A percentile compares a stretch with the other conserved stretches of the same genome.
These are phyloP conservation scores for Citrus reticulata DNA, from an alignment of 345 rosid species.

Conservation along the genomic window DNA sequence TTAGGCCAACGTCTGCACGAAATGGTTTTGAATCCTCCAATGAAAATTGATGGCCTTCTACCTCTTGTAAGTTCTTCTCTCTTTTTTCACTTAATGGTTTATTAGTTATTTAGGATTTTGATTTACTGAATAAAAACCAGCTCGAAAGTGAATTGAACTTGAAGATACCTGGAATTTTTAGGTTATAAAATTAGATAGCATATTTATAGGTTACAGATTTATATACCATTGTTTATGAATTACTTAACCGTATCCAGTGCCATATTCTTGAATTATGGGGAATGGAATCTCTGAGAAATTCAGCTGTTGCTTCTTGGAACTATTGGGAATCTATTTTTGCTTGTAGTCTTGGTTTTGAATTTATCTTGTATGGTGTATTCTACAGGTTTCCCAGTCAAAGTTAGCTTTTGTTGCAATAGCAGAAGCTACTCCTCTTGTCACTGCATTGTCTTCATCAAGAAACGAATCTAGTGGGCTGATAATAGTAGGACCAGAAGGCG, in stretches of 20 bases:
- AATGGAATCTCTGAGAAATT: neutral
- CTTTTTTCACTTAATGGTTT: neutral
- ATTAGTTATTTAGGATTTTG: conserved; percentile 1
- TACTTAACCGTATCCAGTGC: neutral
- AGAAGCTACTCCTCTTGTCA: conserved; percentile 71
- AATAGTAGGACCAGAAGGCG: conserved; percentile 89
- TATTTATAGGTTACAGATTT: too few species aligned
- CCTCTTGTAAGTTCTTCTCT: conserved; percentile 49
- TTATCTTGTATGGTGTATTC: conserved; percentile 5
- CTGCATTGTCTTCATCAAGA: conserved; percentile 38
- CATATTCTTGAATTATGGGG: neutral
- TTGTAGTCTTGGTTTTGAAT: neutral
- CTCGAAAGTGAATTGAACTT: neutral
- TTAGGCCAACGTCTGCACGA: conserved; percentile 85
- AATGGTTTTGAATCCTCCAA: conserved; percentile 70
- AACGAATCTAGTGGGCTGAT: conserved; percentile 57
- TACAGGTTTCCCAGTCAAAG: conserved; percentile 60
- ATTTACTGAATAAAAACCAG: neutral
- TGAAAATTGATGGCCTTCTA: conserved; percentile 43
- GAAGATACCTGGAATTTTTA: neutral
- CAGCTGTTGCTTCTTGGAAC: neutral
- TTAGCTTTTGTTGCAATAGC: conserved; percentile 74
- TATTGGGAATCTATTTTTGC: neutral
- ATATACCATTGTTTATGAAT: neutral
- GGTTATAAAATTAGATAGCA: neutral